phyloP scores from a whole-genome alignment of 495 filamentous ascomycete genomes.

The Penicillium canescens region DNA sequence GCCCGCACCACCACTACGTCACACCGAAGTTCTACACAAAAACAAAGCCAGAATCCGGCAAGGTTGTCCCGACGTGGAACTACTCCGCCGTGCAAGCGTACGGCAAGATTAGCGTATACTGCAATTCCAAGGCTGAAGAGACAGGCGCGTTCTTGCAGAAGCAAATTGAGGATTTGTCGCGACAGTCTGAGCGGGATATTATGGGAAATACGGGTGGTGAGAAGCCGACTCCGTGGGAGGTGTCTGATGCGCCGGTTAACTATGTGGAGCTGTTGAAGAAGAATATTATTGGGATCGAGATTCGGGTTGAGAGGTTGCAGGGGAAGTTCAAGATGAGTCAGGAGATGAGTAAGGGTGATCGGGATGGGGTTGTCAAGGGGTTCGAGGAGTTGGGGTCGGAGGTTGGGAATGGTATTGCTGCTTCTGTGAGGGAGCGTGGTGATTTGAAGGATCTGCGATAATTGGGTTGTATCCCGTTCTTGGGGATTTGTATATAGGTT shows the following conservation, averaged over 20 bases:
- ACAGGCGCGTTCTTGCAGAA: conserved; percentile 36
- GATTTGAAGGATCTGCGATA: conserved; percentile 6
- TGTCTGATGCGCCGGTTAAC: conserved; percentile 47
- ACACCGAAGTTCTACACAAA: conserved; percentile 54
- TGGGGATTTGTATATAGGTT: neutral
- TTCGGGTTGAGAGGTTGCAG: conserved; percentile 46
- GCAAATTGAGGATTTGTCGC: conserved; percentile 41
- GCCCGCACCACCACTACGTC: conserved; percentile 46
- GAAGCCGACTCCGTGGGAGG: conserved; percentile 40
- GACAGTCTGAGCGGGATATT: conserved; percentile 35
- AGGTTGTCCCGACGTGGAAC: conserved; percentile 57
- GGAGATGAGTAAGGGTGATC: conserved; percentile 48
- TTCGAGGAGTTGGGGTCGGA: conserved; percentile 47
- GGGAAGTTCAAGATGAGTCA: conserved; percentile 63
- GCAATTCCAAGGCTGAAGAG: conserved; percentile 30
- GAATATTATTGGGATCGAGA: conserved; percentile 55
- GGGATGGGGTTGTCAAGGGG: conserved; percentile 49
- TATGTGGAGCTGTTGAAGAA: conserved; percentile 53
- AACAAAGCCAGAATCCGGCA: conserved; percentile 53
- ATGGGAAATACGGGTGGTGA: conserved; percentile 41
- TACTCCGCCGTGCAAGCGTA: conserved; percentile 53
- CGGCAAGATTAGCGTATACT: conserved; percentile 41
- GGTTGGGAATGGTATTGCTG: conserved; percentile 36
- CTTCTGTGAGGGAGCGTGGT: conserved; percentile 44
- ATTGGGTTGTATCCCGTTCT: neutral